These are phyloP conservation scores for Chrysophaeum taylorii DNA, from an alignment of 352 stramenopile species.

Conservation along the genomic window DNA sequence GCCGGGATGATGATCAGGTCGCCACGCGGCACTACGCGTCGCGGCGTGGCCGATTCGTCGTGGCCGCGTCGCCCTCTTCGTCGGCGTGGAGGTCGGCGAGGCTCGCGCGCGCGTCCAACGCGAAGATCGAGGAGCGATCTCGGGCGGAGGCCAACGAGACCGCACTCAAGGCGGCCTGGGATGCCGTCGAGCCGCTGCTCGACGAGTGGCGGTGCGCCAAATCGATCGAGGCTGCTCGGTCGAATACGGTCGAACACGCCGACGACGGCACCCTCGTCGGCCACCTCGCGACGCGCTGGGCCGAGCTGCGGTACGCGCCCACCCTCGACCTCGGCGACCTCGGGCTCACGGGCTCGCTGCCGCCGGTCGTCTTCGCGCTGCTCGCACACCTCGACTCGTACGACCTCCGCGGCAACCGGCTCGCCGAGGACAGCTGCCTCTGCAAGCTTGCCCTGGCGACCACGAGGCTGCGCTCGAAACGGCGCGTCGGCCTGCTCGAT, in stretches of 20 bases:
- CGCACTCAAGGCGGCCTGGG: too few species aligned
- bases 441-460: neutral
- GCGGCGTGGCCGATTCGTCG: neutral
- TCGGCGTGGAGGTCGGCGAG: too few species aligned
- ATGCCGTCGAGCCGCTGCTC: too few species aligned
- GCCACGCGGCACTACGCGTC: neutral
- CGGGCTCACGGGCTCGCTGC: neutral
- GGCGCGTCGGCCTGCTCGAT: neutral
- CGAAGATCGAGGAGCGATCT: too few species aligned
- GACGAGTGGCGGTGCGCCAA: neutral
- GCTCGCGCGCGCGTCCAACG: too few species aligned
- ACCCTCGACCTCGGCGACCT: neutral
- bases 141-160: too few species aligned
- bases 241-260: neutral
- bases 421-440: neutral
- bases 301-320: neutral
- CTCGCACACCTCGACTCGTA: neutral
- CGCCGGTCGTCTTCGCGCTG: neutral
- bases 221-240: neutral
- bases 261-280: neutral
- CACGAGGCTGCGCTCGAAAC: neutral
- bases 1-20: neutral
- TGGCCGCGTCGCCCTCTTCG: too few species aligned
- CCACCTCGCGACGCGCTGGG: neutral
- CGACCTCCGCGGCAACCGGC: neutral